Percentiles rank a stretch among this genome's conserved stretches.
These are phyloP conservation scores for Annulohypoxylon truncatum DNA, from an alignment of 2,329 filamentous ascomycete species.

Conservation along the genomic window DNA sequence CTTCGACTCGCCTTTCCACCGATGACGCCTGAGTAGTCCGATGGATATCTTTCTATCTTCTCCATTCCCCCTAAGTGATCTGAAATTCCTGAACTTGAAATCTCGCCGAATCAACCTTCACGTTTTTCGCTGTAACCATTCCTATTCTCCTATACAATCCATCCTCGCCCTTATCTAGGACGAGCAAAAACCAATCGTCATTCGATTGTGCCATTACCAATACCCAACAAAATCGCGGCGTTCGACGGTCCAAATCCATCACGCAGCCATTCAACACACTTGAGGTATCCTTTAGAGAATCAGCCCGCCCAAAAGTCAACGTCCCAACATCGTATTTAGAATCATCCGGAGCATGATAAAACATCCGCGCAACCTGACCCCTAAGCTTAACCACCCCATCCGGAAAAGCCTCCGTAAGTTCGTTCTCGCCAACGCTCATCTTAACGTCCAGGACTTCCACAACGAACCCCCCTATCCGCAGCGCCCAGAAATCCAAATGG, in stretches of 20 bases:
- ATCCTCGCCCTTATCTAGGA: slow-evolving; percentile 16
- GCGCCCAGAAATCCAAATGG: slow-evolving; percentile 35
- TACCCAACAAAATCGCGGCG: slow-evolving; percentile 26
- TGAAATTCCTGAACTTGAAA: slow-evolving; percentile 20
- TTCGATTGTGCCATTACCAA: slow-evolving; percentile 19
- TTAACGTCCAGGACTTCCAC: slow-evolving; percentile 27
- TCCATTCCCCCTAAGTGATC: background rate
- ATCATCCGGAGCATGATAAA: slow-evolving; percentile 30
- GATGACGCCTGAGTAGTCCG: too few relatives aligned
- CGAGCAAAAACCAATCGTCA: slow-evolving; percentile 18
- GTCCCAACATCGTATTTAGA: slow-evolving; percentile 18
- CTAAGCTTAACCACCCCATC: slow-evolving; percentile 26
- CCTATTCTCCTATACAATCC: slow-evolving; percentile 24
- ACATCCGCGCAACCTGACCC: slow-evolving; percentile 27
- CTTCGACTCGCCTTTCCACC: too few relatives aligned
- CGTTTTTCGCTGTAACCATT: slow-evolving; percentile 12
- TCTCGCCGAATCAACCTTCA: slow-evolving; percentile 6
- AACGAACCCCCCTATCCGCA: slow-evolving; percentile 3
- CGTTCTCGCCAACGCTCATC: slow-evolving; percentile 28
- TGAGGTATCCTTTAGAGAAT: background rate
- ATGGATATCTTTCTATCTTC: background rate
- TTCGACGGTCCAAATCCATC: slow-evolving; percentile 34
- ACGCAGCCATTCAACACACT: slow-evolving; percentile 18
- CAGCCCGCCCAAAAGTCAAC: slow-evolving; percentile 20
- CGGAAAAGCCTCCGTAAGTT: slow-evolving; percentile 11